Percentiles rank a stretch among this genome's conserved stretches.
Conservation (phyloP, 805 yeast genomes). For the Metahyphopichia silvanorum region DNA sequence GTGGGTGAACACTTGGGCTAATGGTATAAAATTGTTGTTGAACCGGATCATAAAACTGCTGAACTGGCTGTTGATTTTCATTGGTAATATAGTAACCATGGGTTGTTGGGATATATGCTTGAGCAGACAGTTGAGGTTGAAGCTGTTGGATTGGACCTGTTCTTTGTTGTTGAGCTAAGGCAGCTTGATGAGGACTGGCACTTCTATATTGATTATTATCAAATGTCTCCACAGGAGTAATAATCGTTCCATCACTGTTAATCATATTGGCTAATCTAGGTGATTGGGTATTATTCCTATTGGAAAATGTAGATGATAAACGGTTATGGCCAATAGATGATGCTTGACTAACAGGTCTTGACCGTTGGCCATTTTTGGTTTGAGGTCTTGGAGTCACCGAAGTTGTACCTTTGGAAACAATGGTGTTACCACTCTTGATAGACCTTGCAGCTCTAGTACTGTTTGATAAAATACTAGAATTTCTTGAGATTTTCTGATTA, state of each 20-base stretch:
- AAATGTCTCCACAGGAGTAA: constrained; percentile 34
- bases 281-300: constrained; percentile 26
- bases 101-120: constrained; percentile 10
- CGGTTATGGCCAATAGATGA: constrained; percentile 14
- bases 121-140: constrained; percentile 2
- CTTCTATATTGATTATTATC: constrained; percentile 7
- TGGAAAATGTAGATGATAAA: constrained; percentile 37
- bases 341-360: constrained; percentile 1
- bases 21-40: constrained; percentile 42
- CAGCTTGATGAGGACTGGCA: constrained; percentile 5
- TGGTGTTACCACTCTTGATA: constrained; percentile 10
- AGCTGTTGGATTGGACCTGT: constrained; percentile 2
- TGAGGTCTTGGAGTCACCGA: background rate
- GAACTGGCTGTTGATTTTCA: constrained; percentile 27
- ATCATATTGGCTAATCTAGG: constrained; percentile 40
- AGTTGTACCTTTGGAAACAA: constrained; percentile 3
- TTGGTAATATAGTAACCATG: constrained; percentile 8
- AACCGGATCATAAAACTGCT: constrained; percentile 42
- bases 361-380: background rate
- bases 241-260: constrained; percentile 44
- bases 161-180: constrained; percentile 2
- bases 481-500: constrained; percentile 11
- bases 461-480: constrained; percentile 14
- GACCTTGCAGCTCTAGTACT: constrained; percentile 11
- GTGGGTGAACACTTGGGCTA: constrained; percentile 33